These are phyloP conservation scores for Rubia tinctorum DNA, from an alignment of 305 asterid genomes.

Conservation along the genomic window DNA sequence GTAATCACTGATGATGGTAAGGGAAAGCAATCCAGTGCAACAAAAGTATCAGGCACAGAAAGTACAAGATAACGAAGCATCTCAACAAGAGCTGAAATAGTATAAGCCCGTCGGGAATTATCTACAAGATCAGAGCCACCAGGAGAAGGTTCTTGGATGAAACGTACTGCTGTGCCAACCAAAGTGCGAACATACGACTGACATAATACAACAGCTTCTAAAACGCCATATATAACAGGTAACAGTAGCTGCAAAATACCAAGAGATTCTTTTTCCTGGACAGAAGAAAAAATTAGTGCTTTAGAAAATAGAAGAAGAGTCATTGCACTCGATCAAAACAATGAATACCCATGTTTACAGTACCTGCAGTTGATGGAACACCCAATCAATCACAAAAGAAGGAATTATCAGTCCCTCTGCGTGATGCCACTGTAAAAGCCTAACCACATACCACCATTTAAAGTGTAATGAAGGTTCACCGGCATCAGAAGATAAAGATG, in stretches of 20 bases:
- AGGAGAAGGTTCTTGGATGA: conserved; percentile 92
- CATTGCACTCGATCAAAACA: conserved; percentile 2
- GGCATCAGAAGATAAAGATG: conserved; percentile 46
- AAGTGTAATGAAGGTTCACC: conserved; percentile 87
- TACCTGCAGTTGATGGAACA: conserved; percentile 97
- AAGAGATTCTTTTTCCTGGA: conserved; percentile 86
- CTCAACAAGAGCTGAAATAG: conserved; percentile 92
- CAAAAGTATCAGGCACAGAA: conserved; percentile 96
- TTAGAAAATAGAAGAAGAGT: conserved; percentile 20
- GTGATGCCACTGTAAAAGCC: conserved; percentile 95
- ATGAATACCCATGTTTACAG: conserved; percentile 13
- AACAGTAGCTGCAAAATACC: conserved; percentile 87
- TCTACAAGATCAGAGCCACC: conserved; percentile 98
- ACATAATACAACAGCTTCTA: conserved; percentile 85
- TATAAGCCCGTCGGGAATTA: conserved; percentile 92
- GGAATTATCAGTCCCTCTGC: conserved; percentile 90
- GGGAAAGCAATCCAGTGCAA: conserved; percentile 93
- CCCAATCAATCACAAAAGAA: conserved; percentile 94
- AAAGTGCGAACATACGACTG: conserved; percentile 86
- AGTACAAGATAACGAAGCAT: conserved; percentile 92
- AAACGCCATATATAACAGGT: conserved; percentile 90
- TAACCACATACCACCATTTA: conserved; percentile 99
- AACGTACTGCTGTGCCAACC: conserved; percentile 69
- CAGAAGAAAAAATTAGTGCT: conserved; percentile 17
- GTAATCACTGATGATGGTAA: conserved; percentile 64